A percentile compares a stretch with the other conserved stretches of the same genome.
phyloP scores from a whole-genome alignment of 2,329 filamentous ascomycete genomes.

The Cladophialophora exuberans region DNA sequence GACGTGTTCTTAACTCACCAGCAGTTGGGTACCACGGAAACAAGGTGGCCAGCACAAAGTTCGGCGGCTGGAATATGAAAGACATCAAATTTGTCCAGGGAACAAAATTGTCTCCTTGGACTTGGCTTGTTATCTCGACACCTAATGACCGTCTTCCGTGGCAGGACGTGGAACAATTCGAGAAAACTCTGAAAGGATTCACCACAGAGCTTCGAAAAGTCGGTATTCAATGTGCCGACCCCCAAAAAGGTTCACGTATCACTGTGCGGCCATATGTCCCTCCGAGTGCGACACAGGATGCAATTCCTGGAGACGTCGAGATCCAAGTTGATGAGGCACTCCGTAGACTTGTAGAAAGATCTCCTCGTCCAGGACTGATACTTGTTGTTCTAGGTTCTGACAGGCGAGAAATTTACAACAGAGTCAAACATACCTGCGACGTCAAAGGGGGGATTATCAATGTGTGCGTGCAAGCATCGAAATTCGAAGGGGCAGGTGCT shows the following conservation, averaged over 20 bases:
- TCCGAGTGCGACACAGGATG: neutral
- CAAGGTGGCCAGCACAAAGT: slow-evolving; percentile 40
- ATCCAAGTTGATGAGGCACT: neutral
- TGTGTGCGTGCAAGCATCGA: slow-evolving; percentile 63
- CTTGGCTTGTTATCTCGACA: slow-evolving; percentile 42
- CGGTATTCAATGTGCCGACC: neutral
- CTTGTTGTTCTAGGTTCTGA: slow-evolving; percentile 62
- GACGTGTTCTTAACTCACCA: slow-evolving; percentile 68
- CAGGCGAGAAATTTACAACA: slow-evolving; percentile 62
- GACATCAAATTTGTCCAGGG: slow-evolving; percentile 59
- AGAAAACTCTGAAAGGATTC: neutral
- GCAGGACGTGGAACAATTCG: neutral
- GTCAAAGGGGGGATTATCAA: slow-evolving; percentile 68
- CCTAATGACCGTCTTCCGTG: neutral
- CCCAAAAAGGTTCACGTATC: neutral
- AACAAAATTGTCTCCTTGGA: slow-evolving; percentile 56
- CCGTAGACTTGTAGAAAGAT: neutral
- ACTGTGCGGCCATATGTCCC: neutral
- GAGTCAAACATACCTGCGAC: slow-evolving; percentile 71
- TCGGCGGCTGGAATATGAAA: slow-evolving; percentile 73
- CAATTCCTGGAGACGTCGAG: neutral
- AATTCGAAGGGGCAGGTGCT: slow-evolving; percentile 45
- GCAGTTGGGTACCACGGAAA: slow-evolving; percentile 59
- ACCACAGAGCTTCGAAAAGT: neutral
- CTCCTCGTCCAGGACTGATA: slow-evolving; percentile 46